Base-by-base conservation (phyloP, 371 early-diverging fungal genomes). In the Dichotomocladium elegans region DNA sequence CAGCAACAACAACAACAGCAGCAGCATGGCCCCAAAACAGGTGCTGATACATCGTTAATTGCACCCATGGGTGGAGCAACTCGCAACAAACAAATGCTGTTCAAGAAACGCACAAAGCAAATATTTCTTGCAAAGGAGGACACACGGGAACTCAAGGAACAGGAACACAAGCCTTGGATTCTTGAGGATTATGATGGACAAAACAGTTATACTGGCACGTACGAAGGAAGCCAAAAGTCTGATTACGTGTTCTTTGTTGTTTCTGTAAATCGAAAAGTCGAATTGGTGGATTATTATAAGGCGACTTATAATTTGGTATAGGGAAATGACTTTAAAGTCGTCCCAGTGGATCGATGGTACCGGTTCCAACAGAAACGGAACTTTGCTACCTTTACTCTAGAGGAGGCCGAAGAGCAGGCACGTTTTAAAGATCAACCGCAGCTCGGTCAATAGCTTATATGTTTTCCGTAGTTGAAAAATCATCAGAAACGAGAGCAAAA, bases 361-460 rank as follows among this genome's bases (percentile, higher is more conserved):
- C 91, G 90, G 63, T 96, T 98, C 53, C 79, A 80, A 29, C 81
- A 85, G 19, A 91, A 89, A 65, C 74, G 90, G 34, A 85, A 83
- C 57, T 89, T 93, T 55, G 79, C 79, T 14, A 90, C 91, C 0
- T 70, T 96, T 27, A 86, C 95, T 0, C 51, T 88, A 17, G 97
- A 97, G 53, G 95, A 98, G 72, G 96, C 94, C 1, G 98, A 98
- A 63, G 93, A 88, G 56, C 84, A 85, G 70, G 85, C 94, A 78
- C 47, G 34, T 44, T 21, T 35, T 4, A 53, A 4, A 22, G 12
- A 12, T 15, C 24, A 21, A 22, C 1, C 35, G 30, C 17, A 10
- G 17, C 50, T 35, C 14, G 15, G 12, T 31, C 3, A 34, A 4
- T 15, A 34, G 19, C 0, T 24, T 27, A 37, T 26, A 24, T 25